phyloP scores from a whole-genome alignment of 768 basidiomycete species.

The Tubosaeta brunneosetosa region DNA sequence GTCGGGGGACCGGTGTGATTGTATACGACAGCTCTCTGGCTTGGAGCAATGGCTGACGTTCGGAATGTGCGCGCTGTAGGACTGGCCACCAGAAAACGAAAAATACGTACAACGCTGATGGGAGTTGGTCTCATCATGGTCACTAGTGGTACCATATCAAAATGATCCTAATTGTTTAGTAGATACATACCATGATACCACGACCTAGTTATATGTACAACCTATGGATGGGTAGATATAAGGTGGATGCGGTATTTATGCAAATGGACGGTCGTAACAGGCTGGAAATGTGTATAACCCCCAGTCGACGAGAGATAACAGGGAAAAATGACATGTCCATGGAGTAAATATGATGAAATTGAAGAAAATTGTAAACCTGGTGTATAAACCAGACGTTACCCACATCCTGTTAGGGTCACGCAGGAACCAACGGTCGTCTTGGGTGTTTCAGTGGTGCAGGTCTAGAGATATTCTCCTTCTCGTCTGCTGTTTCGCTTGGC shows the following conservation, averaged over 20 bases:
- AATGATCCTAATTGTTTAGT: not conserved
- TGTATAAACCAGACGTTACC: conserved; percentile 5
- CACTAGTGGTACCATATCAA: not conserved
- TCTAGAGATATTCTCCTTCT: conserved; percentile 54
- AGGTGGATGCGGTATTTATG: conserved; percentile 14
- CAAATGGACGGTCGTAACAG: conserved; percentile 4
- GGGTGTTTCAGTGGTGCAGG: conserved; percentile 15
- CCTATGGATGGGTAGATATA: conserved; percentile 16
- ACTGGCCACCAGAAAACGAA: not conserved
- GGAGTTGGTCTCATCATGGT: not conserved
- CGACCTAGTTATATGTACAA: conserved; percentile 25
- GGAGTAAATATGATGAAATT: conserved; percentile 3
- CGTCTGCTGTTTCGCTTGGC: conserved; percentile 42
- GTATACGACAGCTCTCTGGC: conserved; percentile 66
- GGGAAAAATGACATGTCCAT: conserved; percentile 13
- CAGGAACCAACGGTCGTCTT: conserved; percentile 15
- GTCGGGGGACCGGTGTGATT: conserved; percentile 54
- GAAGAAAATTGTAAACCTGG: not conserved
- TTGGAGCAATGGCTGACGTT: conserved; percentile 27
- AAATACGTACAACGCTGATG: not conserved
- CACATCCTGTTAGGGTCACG: conserved; percentile 7
- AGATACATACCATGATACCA: conserved; percentile 10
- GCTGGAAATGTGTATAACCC: conserved; percentile 2
- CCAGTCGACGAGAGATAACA: conserved; percentile 9
- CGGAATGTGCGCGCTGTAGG: conserved; percentile 21